Evolutionary conservation across 2,329 filamentous ascomycete genomes (phyloP).

Genomic region (Ascosphaera apis): DNA sequence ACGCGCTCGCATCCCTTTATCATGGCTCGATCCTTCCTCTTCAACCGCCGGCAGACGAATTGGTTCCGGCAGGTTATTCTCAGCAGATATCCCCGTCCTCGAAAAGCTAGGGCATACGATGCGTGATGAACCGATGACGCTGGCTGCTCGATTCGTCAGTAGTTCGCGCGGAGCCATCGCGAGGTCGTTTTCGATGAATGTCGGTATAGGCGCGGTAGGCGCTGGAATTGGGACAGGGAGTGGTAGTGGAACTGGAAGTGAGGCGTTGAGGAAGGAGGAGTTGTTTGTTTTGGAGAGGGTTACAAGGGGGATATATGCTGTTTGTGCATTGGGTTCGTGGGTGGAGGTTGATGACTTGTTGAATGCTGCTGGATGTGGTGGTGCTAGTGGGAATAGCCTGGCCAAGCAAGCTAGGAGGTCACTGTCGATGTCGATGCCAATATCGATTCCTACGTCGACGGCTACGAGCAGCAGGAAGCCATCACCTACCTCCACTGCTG

Average conservation of each 20-base stretch:
- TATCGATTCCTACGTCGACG: too few species aligned
- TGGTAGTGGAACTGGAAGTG: constrained; percentile 3
- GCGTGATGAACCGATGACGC: constrained; percentile 11
- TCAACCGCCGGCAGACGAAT: constrained; percentile 9
- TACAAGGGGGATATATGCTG: constrained; percentile 17
- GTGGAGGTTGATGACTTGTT: constrained; percentile 17
- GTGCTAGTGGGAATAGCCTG: constrained; percentile 4
- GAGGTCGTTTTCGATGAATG: too few species aligned
- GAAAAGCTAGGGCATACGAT: constrained; percentile 7
- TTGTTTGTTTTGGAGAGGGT: constrained; percentile 19
- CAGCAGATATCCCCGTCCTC: constrained; percentile 15
- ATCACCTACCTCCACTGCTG: background rate
- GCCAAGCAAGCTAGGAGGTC: constrained; percentile 1
- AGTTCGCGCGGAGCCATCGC: too few species aligned
- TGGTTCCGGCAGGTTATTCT: constrained; percentile 16
- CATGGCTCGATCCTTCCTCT: constrained; percentile 17
- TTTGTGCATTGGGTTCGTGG: constrained; percentile 13
- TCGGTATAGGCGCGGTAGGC: too few species aligned
- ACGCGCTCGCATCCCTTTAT: constrained; percentile 15
- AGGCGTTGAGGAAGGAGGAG: constrained; percentile 6
- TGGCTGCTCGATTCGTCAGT: constrained; percentile 12
- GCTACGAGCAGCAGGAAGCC: background rate
- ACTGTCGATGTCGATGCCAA: constrained; percentile 1
- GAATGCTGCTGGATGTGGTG: constrained; percentile 15
- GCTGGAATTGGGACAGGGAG: background rate